phyloP scores from a whole-genome alignment of 2,329 filamentous ascomycete species.

The Chalaropsis ovoidea region DNA sequence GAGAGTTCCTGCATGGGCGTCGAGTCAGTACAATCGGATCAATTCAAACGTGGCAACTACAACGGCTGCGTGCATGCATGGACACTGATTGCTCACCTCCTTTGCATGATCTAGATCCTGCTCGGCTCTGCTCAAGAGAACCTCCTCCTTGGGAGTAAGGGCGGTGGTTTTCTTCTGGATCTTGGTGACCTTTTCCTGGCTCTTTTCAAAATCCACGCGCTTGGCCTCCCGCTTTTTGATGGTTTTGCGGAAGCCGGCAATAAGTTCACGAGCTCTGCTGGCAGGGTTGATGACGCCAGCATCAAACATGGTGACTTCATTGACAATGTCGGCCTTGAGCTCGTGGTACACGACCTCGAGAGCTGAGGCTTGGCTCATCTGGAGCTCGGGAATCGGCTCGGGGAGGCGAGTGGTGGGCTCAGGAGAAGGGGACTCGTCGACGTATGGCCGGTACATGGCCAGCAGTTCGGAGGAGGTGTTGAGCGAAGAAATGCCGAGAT shows the following conservation, averaged over 20 bases:
- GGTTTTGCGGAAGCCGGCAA: slow-evolving; percentile 66
- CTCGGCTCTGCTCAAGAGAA: slow-evolving; percentile 59
- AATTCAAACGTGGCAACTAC: not conserved
- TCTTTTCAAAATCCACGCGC: slow-evolving; percentile 70
- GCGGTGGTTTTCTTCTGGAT: slow-evolving; percentile 58
- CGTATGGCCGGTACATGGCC: slow-evolving; percentile 64
- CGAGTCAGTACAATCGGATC: not conserved
- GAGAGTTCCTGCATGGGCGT: slow-evolving; percentile 51
- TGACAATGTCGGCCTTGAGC: slow-evolving; percentile 58
- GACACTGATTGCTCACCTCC: slow-evolving; percentile 49
- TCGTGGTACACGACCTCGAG: slow-evolving; percentile 60
- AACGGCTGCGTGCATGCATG: not conserved
- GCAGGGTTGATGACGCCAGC: slow-evolving; percentile 58
- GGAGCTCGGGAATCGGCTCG: slow-evolving; percentile 47
- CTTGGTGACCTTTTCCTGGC: slow-evolving; percentile 59
- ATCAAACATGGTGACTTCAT: slow-evolving; percentile 63
- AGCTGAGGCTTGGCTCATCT: slow-evolving; percentile 53
- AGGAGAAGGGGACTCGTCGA: slow-evolving; percentile 47
- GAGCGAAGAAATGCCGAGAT: slow-evolving; percentile 59
- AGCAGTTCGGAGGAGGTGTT: slow-evolving; percentile 58
- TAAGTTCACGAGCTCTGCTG: slow-evolving; percentile 54
- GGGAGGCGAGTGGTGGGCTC: slow-evolving; percentile 33
- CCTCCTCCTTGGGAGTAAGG: slow-evolving; percentile 63
- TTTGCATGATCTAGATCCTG: slow-evolving; percentile 54
- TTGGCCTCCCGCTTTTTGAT: slow-evolving; percentile 80